Conservation (phyloP, 1,284 basidiomycete species). For the Gymnopus androsaceus region DNA sequence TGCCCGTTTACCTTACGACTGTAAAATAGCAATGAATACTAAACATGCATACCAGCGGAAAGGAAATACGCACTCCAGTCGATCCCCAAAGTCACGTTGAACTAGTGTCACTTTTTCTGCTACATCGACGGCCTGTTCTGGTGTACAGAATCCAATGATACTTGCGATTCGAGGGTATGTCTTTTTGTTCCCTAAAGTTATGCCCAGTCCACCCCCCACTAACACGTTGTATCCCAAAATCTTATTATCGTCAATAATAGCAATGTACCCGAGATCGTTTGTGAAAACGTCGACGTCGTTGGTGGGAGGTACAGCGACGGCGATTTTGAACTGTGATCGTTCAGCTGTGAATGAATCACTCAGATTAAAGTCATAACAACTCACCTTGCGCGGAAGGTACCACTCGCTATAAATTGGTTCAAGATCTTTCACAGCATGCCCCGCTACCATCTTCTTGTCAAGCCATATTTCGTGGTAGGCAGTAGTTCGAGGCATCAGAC, state of each 20-base stretch:
- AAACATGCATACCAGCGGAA: not conserved
- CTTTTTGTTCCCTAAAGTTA: slow-evolving; percentile 98
- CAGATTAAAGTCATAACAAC: slow-evolving; percentile 17
- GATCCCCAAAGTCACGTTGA: slow-evolving; percentile 95
- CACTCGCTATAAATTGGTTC: slow-evolving; percentile 97
- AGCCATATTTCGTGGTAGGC: slow-evolving; percentile 99
- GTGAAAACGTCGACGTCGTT: slow-evolving; percentile 97
- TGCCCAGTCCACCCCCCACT: slow-evolving; percentile 97
- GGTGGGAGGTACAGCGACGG: slow-evolving; percentile 93
- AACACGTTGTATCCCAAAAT: slow-evolving; percentile 89
- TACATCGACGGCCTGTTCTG: slow-evolving; percentile 83
- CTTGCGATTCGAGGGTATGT: slow-evolving; percentile 92
- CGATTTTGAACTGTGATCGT: slow-evolving; percentile 87
- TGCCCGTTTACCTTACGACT: slow-evolving; percentile 49
- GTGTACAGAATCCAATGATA: slow-evolving; percentile 90
- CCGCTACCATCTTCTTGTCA: slow-evolving; percentile 92
- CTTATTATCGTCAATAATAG: slow-evolving; percentile 75
- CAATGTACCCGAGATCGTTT: slow-evolving; percentile 97
- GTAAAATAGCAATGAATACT: slow-evolving; percentile 13
- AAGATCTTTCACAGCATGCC: slow-evolving; percentile 88
- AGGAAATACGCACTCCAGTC: slow-evolving; percentile 67
- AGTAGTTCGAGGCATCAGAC: slow-evolving; percentile 86
- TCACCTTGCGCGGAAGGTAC: slow-evolving; percentile 91
- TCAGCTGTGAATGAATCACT: not conserved
- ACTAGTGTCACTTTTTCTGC: slow-evolving; percentile 93